Conservation (phyloP, 805 yeast genomes). For the Yamadazyma laniorum region DNA sequence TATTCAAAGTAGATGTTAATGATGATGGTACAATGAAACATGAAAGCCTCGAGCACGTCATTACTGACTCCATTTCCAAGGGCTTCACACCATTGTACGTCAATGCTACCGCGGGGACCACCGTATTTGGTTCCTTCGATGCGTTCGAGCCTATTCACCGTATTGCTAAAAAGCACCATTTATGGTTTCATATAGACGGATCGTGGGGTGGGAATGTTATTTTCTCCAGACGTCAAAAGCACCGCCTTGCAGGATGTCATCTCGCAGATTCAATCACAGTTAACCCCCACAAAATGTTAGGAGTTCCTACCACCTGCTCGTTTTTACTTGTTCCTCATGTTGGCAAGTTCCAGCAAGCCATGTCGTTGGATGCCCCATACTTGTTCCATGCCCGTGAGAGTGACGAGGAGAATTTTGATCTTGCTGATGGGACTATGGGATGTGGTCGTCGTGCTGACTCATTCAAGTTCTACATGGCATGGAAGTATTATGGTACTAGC, state of each 20-base stretch:
- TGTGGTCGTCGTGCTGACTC: slow-evolving; percentile 87
- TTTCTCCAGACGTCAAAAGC: slow-evolving; percentile 50
- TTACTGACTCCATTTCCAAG: slow-evolving; percentile 40
- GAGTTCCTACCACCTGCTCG: slow-evolving; percentile 79
- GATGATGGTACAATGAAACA: slow-evolving; percentile 56
- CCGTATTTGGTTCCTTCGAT: slow-evolving; percentile 84
- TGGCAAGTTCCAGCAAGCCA: slow-evolving; percentile 62
- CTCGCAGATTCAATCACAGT: slow-evolving; percentile 73
- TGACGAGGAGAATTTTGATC: slow-evolving; percentile 61
- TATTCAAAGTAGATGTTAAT: slow-evolving; percentile 62
- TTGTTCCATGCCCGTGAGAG: slow-evolving; percentile 62
- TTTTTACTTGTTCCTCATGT: slow-evolving; percentile 73
- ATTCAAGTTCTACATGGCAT: slow-evolving; percentile 70
- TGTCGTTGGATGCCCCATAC: slow-evolving; percentile 78
- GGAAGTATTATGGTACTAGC: slow-evolving; percentile 73
- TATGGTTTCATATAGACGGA: slow-evolving; percentile 86
- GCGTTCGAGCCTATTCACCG: slow-evolving; percentile 54
- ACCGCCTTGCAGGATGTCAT: slow-evolving; percentile 56
- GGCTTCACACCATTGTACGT: slow-evolving; percentile 74
- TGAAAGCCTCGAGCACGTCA: slow-evolving; percentile 43
- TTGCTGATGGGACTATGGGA: slow-evolving; percentile 90
- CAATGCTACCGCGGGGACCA: slow-evolving; percentile 86
- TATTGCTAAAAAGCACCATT: slow-evolving; percentile 51
- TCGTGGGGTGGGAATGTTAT: slow-evolving; percentile 90
- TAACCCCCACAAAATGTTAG: slow-evolving; percentile 86